These are phyloP conservation scores for Sporothrix globosa DNA, from an alignment of 2,329 filamentous ascomycete species.

Conservation along the genomic window DNA sequence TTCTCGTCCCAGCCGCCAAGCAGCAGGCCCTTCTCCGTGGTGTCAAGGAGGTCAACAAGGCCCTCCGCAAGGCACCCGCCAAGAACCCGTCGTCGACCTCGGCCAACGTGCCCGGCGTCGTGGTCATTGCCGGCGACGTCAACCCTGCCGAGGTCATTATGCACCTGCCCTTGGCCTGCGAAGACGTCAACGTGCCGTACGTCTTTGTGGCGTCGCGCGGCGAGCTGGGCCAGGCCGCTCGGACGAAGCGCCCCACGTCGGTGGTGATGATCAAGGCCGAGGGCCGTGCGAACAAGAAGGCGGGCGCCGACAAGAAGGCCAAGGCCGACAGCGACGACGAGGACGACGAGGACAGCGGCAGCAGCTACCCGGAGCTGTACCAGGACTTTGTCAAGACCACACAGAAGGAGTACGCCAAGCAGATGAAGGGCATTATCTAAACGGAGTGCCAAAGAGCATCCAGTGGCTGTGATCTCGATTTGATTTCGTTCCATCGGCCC, in stretches of 20 bases:
- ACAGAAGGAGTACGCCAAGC: slow-evolving; percentile 66
- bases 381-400: slow-evolving; percentile 67
- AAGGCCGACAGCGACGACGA: slow-evolving; percentile 44
- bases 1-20: slow-evolving; percentile 72
- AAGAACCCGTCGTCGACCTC: slow-evolving; percentile 63
- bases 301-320: slow-evolving; percentile 51
- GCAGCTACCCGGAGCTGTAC: slow-evolving; percentile 67
- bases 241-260: slow-evolving; percentile 93
- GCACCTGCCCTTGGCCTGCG: slow-evolving; percentile 95
- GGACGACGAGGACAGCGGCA: slow-evolving; percentile 52
- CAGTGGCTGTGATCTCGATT: not conserved
- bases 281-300: slow-evolving; percentile 55
- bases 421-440: slow-evolving; percentile 47
- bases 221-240: slow-evolving; percentile 89
- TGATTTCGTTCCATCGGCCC: slow-evolving; percentile 7
- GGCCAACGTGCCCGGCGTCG: slow-evolving; percentile 65
- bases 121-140: slow-evolving; percentile 95
- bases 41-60: slow-evolving; percentile 98
- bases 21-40: slow-evolving; percentile 95
- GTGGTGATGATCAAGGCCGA: slow-evolving; percentile 76
- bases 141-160: slow-evolving; percentile 98
- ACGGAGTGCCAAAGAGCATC: not conserved
- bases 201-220: slow-evolving; percentile 91
- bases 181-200: slow-evolving; percentile 97
- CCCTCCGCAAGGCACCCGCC: slow-evolving; percentile 85